Percentiles rank a stretch among this genome's conserved stretches.
phyloP scores from a whole-genome alignment of 2,329 filamentous ascomycete genomes.

The Fusarium brevicatenulatum region DNA sequence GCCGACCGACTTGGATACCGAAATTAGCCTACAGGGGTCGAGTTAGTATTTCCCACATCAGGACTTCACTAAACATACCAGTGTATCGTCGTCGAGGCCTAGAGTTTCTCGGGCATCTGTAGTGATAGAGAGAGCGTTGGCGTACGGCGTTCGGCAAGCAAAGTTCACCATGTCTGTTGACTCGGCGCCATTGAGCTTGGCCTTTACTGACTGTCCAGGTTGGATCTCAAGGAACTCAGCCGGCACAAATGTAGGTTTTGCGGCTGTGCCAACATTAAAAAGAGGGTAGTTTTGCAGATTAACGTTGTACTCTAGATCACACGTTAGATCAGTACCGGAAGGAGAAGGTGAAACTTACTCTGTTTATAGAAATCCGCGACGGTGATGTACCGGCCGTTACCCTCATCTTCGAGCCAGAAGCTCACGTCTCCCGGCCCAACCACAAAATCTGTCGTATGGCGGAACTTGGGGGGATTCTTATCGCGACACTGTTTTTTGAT shows the following conservation, averaged over 20 bases:
- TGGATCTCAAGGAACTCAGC: conserved; percentile 72
- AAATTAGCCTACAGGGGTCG: conserved; percentile 58
- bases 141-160: conserved; percentile 72
- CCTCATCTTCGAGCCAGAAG: conserved; percentile 46
- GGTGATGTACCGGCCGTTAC: conserved; percentile 45
- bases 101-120: conserved; percentile 66
- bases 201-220: conserved; percentile 70
- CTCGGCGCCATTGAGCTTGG: conserved; percentile 68
- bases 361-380: conserved; percentile 58
- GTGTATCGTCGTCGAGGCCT: conserved; percentile 61
- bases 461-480: conserved; percentile 39
- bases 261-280: conserved; percentile 70
- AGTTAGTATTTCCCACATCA: conserved; percentile 12
- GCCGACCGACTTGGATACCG: conserved; percentile 68
- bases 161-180: conserved; percentile 77
- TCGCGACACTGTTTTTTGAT: conserved; percentile 21
- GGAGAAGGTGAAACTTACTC: conserved; percentile 46
- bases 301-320: conserved; percentile 49
- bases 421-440: conserved; percentile 47
- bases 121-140: conserved; percentile 75
- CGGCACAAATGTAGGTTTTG: conserved; percentile 71
- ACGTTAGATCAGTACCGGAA: conserved; percentile 10
- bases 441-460: conserved; percentile 38
- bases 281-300: conserved; percentile 61
- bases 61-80: conserved; percentile 40